Base-by-base conservation (phyloP, 352 stramenopile genomes). In the Pythium scleroteichum region DNA sequence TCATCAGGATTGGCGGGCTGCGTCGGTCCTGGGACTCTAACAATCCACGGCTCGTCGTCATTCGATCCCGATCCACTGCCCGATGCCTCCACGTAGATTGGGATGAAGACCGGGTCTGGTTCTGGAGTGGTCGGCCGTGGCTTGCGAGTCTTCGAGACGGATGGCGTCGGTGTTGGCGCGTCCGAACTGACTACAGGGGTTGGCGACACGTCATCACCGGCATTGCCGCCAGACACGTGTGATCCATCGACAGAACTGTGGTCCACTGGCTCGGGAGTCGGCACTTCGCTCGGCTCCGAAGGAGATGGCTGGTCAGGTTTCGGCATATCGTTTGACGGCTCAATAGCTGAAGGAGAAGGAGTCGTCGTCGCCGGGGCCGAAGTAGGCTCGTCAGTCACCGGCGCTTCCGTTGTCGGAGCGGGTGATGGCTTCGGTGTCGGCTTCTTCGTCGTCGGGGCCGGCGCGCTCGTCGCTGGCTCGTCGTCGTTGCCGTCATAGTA, bases 21-120 rank as follows among this genome's bases (percentile, higher is more conserved):
- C 12, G 45, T 52, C 19, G 23, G 23, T 16, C 26, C 26, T 3
- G 45, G 45, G 8, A 52, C 45, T 27, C 32, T 17, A 23, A 52
- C 45, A 14, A 52, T 24, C 45, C 45, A 52, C 45, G 45, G 45
- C 24, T 52, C 45, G 3, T 33, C 45, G 5, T 24, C 45, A 17
- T 10, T 26, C 45, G 45, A 52, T 24, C 45, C 45, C 45, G 45
- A 52, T 23, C 45, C 45, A 33, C 45, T 52, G 10, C 24, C 45
- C 1, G 45, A 52, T 3, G 24, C n/a, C 45, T 52, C 45, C 7
- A 52, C 45, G 24, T 52, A 52, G 24, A 52, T 52, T 17, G 45
- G 45, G 23, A 52, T n/a, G 24, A 52, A 20, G 12, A 52, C 26
- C 6, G 45, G 45, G 13, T 33, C 23, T n/a, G 45, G 45, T 17